Conservation (phyloP, 345 rosid genomes). For the Conringia planisiliqua region DNA sequence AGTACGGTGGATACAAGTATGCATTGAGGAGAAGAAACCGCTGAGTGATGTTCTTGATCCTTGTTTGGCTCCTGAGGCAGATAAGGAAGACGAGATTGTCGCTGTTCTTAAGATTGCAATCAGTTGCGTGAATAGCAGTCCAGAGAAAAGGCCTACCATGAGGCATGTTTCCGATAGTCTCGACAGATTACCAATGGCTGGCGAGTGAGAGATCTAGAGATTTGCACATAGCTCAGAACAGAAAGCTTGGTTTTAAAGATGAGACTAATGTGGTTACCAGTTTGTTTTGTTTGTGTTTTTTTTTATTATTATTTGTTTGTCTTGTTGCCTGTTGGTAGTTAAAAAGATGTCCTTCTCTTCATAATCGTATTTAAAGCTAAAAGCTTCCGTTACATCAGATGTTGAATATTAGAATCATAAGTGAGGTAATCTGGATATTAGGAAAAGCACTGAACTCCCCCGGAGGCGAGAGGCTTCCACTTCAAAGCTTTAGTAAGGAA, state of each 20-base stretch:
- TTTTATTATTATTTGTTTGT: background rate
- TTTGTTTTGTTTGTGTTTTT: background rate
- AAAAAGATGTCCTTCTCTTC: conserved; percentile 14
- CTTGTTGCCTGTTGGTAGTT: conserved; percentile 10
- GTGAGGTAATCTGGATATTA: conserved; percentile 13
- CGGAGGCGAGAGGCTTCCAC: background rate
- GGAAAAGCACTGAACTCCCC: background rate
- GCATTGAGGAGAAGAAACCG: conserved; percentile 89
- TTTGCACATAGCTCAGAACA: conserved; percentile 6
- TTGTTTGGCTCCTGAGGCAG: conserved; percentile 56
- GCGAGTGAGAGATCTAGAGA: conserved; percentile 38
- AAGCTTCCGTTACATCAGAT: conserved; percentile 24
- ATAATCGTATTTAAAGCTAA: conserved; percentile 12
- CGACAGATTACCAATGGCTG: conserved; percentile 43
- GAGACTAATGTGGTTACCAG: conserved; percentile 11
- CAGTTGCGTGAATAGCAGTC: conserved; percentile 68
- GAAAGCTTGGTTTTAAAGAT: conserved; percentile 9
- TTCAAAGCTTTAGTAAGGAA: conserved; percentile 21
- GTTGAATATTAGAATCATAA: conserved; percentile 12
- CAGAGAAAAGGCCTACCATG: conserved; percentile 88
- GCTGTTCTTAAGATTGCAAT: conserved; percentile 80
- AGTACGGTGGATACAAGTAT: conserved; percentile 75
- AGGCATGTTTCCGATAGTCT: conserved; percentile 64
- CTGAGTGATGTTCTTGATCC: conserved; percentile 83
- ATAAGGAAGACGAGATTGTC: conserved; percentile 84